Evolutionary conservation across 208 protist genomes (phyloP).

Genomic region (Giardia duodenalis): DNA sequence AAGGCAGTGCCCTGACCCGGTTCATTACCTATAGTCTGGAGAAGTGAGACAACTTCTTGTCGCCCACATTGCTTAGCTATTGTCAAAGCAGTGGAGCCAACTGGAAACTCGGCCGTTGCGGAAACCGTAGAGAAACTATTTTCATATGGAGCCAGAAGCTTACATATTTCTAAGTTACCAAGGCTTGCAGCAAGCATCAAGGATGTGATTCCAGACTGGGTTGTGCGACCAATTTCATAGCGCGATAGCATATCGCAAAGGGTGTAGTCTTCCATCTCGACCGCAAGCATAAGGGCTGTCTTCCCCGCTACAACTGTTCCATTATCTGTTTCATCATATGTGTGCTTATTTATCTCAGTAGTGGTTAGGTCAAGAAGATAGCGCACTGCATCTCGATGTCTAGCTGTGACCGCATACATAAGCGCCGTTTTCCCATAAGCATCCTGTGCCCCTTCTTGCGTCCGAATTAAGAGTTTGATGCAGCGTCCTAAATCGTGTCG

Average conservation of each 20-base stretch:
- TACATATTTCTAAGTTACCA: neutral
- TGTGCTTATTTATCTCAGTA: neutral
- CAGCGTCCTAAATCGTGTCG: neutral
- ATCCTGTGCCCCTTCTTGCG: neutral
- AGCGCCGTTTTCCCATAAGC: neutral
- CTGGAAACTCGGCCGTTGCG: neutral
- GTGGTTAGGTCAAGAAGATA: neutral
- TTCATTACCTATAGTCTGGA: neutral
- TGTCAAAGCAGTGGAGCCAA: neutral
- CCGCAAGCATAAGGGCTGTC: neutral
- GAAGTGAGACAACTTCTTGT: neutral
- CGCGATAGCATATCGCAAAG: neutral
- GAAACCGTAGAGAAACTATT: neutral
- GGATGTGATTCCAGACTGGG: neutral
- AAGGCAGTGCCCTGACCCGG: too few species aligned
- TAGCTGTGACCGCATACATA: neutral
- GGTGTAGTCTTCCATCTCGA: neutral
- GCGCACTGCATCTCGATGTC: neutral
- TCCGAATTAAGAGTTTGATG: neutral
- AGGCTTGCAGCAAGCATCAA: neutral
- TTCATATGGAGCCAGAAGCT: neutral
- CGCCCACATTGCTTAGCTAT: neutral
- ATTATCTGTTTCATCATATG: neutral
- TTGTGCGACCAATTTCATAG: neutral
- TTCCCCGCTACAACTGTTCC: neutral